Evolutionary conservation across 2,329 filamentous ascomycete genomes (phyloP), one percentile per base, ranked within the genome.

Genomic region (Dothideomycetes sp.): DNA sequence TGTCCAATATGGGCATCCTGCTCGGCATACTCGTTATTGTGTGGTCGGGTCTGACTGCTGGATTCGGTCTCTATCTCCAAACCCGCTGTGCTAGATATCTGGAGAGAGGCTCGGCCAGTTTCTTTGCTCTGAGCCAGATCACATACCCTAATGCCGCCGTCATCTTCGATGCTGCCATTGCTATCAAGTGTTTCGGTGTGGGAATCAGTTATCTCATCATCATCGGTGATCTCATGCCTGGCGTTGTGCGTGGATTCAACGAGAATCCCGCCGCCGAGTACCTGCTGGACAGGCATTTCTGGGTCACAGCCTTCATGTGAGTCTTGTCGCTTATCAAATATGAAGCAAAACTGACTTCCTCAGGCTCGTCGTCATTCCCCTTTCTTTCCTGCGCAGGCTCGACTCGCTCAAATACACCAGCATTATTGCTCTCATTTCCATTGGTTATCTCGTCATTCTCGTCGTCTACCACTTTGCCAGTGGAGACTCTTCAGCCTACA

Each of bases 341-440:
- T n/a, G n/a, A n/a, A n/a, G n/a, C n/a, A n/a, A n/a, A n/a, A n/a
- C n/a, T n/a, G n/a, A n/a, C n/a, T 17, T 4, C 13, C n/a, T 28
- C 52, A 83, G 79, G 80, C 74, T 95, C 48, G 74, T 94, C 47
- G 84, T 98, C 50, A 96, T 98, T 49, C 91, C 91, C 4, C 69
- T 98, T 43, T 93, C 87, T 41, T 98, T 96, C 55, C 69, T 98
- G 25, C 80, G 87, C 47, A 79, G 87, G 24, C 71, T 98, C 28
- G 91, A 98, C 62, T 96, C 89, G 25, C 73, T 98, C 54, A 96
- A 96, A 65, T 98, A 98, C 59, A 98, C 91, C 3, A 95, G 88
- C 53, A 70, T 98, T 33, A 73, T 95, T 44, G 91, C 91, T 4
- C 69, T 98, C 49, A 74, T 94, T 9, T 93, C 89, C 2, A 98